Conservation (phyloP, 2,329 filamentous ascomycete genomes). For the Neofusicoccum sp. region DNA sequence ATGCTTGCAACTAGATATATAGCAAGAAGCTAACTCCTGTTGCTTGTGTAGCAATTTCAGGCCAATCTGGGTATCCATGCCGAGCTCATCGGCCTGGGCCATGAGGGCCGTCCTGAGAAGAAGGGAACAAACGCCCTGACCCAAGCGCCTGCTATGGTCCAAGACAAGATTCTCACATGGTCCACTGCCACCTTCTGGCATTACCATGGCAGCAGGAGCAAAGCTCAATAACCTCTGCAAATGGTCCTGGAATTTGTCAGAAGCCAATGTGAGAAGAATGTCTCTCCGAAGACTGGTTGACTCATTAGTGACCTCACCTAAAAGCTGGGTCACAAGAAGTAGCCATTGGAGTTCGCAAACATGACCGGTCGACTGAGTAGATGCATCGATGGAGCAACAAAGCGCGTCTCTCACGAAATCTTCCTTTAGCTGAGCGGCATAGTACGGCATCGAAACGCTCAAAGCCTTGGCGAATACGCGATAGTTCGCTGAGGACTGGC, state of each 20-base stretch:
- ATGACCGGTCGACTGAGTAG: neutral
- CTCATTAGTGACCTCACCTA: neutral
- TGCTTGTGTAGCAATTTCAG: constrained; percentile 31
- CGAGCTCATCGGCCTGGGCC: constrained; percentile 21
- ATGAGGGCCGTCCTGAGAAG: constrained; percentile 29
- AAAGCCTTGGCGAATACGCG: neutral
- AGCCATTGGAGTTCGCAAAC: neutral
- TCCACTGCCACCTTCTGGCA: neutral
- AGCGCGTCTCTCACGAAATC: neutral
- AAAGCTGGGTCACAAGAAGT: neutral
- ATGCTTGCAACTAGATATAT: constrained; percentile 25
- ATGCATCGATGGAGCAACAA: neutral
- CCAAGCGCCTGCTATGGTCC: constrained; percentile 22
- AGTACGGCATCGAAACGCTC: neutral
- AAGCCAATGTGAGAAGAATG: constrained; percentile 29
- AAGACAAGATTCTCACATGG: constrained; percentile 23
- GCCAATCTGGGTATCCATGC: constrained; percentile 23
- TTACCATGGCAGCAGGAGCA: neutral
- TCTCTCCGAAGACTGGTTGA: constrained; percentile 21
- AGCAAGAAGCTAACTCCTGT: constrained; percentile 21
- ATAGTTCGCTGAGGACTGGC: constrained; percentile 1
- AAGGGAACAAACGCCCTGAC: constrained; percentile 28
- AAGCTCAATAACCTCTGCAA: constrained; percentile 24
- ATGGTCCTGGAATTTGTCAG: constrained; percentile 25
- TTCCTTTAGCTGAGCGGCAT: neutral